Conservation (phyloP, 345 rosid species). For the Acer negundo region DNA sequence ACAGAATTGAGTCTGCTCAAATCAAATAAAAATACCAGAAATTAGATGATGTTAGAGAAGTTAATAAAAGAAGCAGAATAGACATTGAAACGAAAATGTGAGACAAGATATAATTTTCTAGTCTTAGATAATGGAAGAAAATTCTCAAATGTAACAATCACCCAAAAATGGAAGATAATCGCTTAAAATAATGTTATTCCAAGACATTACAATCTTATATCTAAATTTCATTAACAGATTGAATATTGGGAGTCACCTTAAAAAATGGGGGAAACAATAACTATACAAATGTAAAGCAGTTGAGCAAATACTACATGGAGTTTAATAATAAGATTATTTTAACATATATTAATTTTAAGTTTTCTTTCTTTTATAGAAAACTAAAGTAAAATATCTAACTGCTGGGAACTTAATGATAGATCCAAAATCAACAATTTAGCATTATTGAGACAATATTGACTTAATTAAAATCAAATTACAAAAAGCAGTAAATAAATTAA, state of each 20-base stretch:
- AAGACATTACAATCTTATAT: not conserved
- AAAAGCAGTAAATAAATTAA: constrained; percentile 3
- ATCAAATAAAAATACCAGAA: constrained; percentile 8
- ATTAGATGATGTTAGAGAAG: constrained; percentile 10
- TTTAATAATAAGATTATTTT: not conserved
- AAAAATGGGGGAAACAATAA: not conserved
- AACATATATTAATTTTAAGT: not conserved
- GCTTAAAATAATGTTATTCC: not conserved
- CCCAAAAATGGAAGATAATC: not conserved
- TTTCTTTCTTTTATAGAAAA: not conserved
- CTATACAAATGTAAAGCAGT: not conserved
- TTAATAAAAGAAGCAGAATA: not conserved
- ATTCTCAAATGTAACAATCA: not conserved
- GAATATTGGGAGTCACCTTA: not conserved
- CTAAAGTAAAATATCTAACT: not conserved
- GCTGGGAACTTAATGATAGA: too few relatives aligned
- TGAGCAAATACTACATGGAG: not conserved
- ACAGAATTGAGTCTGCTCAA: constrained; percentile 89
- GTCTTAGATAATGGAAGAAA: not conserved
- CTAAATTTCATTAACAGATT: not conserved
- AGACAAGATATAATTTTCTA: not conserved
- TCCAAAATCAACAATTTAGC: constrained; percentile 4
- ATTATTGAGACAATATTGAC: not conserved
- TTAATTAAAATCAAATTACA: not conserved
- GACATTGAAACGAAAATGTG: not conserved